Evolutionary conservation across 2,329 filamentous ascomycete species (phyloP).

Genomic region (Ophiostoma sp.): DNA sequence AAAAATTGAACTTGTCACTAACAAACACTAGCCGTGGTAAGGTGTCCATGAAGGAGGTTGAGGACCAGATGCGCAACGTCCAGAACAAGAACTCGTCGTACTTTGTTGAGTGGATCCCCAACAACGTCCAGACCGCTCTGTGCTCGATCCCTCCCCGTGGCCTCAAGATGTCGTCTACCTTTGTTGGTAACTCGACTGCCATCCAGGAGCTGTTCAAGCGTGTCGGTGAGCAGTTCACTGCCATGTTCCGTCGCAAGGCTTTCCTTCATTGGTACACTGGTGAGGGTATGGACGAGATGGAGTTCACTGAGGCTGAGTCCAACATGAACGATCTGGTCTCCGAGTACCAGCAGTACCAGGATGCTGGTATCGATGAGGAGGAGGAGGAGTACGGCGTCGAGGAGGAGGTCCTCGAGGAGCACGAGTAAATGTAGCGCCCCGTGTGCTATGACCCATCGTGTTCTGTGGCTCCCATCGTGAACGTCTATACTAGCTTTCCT

Average conservation of each 20-base stretch:
- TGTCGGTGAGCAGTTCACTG: slow-evolving; percentile 98
- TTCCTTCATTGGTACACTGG: slow-evolving; percentile 99
- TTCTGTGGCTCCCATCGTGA: background rate
- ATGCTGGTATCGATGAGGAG: slow-evolving; percentile 92
- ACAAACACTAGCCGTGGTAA: slow-evolving; percentile 61
- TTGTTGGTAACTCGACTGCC: slow-evolving; percentile 97
- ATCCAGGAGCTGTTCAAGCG: slow-evolving; percentile 99
- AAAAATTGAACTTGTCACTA: too few species aligned
- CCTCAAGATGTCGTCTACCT: slow-evolving; percentile 98
- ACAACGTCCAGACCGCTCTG: slow-evolving; percentile 99
- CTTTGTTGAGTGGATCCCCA: slow-evolving; percentile 99
- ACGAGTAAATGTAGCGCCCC: slow-evolving; percentile 26
- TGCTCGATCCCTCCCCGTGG: slow-evolving; percentile 98
- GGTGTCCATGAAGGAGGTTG: slow-evolving; percentile 99
- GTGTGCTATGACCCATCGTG: slow-evolving; percentile 4
- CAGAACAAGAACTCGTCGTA: slow-evolving; percentile 99
- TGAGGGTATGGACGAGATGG: slow-evolving; percentile 99
- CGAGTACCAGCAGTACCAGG: slow-evolving; percentile 99
- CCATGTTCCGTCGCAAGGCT: slow-evolving; percentile 99
- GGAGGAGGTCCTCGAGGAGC: slow-evolving; percentile 65
- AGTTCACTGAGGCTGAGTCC: slow-evolving; percentile 99
- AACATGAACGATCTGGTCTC: slow-evolving; percentile 99
- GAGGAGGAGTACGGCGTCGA: slow-evolving; percentile 96
- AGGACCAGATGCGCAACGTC: slow-evolving; percentile 99
- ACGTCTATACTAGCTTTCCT: background rate